Base-by-base conservation (phyloP, 1,284 basidiomycete species). In the Erythrobasidium hasegawianum region DNA sequence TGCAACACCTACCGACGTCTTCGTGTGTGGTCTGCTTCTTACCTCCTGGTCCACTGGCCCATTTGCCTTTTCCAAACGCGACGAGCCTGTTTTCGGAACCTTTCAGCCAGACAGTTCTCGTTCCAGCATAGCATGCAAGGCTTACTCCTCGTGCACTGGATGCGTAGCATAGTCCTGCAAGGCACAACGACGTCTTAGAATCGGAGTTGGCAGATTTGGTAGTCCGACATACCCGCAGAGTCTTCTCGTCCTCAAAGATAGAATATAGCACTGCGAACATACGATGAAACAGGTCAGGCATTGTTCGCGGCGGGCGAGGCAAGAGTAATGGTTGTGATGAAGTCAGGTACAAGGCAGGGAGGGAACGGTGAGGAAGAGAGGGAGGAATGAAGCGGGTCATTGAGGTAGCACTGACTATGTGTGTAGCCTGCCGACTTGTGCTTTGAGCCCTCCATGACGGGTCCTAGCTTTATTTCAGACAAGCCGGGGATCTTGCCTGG, bases 371-470 rank as follows among this genome's bases (percentile, higher is more conserved):
- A 33, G 33, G 33, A 33, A 33, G 33, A 33, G 33, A 4, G 33
- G 33, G 11, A 33, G 11, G 33, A 33, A 33, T 33, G 4, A 11
- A 33, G 11, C 33, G n/a, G n/a, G n/a, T n/a, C n/a, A n/a, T n/a
- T n/a, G 43, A 24, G 16, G 43, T n/a, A 5, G 16, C 8, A 47
- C 43, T 47, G 43, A 47, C 43, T 47, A 24, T 47, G 43, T 47
- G 43, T 47, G n/a, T 24, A 47, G 8, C 43, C 43, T 7, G 16
- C n/a, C 14, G 43, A n/a, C 16, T 47, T 47, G 43, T 47, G 43
- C 43, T 47, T 47, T 24, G 43, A 47, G 43, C 43, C 43, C 8
- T 47, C 43, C 43, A 47, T n/a, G n/a, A 47, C 43, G n/a, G 43
- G 5, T 47, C 43, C 43, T n/a, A n/a, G 22, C 43, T 47, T 47